Evolutionary conservation across 2,329 filamentous ascomycete species (phyloP).

Genomic region (Chaetomiaceae sp.): DNA sequence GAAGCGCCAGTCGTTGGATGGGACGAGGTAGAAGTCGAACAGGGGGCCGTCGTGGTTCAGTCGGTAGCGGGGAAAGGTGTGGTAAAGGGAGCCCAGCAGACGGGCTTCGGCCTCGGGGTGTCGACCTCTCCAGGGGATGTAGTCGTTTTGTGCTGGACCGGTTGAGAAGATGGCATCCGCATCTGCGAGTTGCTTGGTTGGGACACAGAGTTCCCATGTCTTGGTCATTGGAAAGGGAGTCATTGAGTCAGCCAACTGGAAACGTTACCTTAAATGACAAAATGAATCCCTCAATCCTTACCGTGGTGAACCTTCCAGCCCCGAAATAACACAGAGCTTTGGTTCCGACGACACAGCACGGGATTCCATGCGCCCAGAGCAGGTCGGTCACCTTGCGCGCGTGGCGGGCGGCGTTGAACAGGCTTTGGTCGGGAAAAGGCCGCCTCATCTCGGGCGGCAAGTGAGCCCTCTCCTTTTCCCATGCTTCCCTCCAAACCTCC

Average conservation of each 20-base stretch:
- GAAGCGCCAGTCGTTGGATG: constrained; percentile 1
- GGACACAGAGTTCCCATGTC: neutral
- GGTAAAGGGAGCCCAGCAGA: neutral
- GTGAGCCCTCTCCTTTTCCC: neutral
- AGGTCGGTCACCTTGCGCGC: neutral
- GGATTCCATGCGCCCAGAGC: neutral
- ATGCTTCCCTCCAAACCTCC: neutral
- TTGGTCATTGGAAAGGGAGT: too few relatives aligned
- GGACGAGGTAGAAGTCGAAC: constrained; percentile 3
- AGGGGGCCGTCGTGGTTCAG: neutral
- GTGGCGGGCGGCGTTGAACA: neutral
- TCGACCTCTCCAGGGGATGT: neutral
- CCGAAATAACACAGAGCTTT: constrained; percentile 5
- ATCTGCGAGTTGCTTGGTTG: neutral
- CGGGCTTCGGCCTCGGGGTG: neutral
- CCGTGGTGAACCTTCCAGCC: neutral
- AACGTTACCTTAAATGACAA: too few relatives aligned
- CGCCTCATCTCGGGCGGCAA: neutral
- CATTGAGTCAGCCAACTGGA: too few relatives aligned
- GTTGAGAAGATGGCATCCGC: neutral
- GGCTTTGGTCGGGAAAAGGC: neutral
- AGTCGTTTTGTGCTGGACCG: neutral
- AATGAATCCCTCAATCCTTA: too few relatives aligned
- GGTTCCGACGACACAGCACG: neutral
- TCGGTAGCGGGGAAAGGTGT: constrained; percentile 4